Evolutionary conservation across 805 yeast genomes (phyloP), one percentile per base, ranked within the genome.

Genomic region (Sugiyamaella americana): DNA sequence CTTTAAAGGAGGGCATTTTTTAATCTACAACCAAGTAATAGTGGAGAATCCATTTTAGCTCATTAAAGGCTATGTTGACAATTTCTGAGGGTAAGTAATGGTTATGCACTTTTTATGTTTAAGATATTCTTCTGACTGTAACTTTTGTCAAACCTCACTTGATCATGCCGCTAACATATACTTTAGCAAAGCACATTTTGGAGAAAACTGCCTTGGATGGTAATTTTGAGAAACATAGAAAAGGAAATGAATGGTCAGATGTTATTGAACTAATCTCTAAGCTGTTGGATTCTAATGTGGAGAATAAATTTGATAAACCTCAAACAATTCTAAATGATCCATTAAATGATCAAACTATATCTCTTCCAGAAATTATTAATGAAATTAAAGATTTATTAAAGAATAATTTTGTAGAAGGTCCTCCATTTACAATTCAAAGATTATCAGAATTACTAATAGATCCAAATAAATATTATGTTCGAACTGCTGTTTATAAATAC

Each of bases 341-440:
- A 16, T 37, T 58, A 16, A 57, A 58, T 2, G 50, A 48, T 8
- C 46, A 41, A 5, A 17, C 43, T 3, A 26, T 32, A 13, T 48
- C 55, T 13, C 42, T 52, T 11, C 46, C 32, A 3, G 54, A 50
- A 11, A 20, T 51, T 19, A 34, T 30, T 2, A 34, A 32, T 17
- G 43, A 37, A 6, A 30, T 51, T n/a, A 40, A 51, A 29, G 30
- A 24, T 10, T 16, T 32, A 21, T 38, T 58, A 11, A 24, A 32
- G 11, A 50, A 41, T n/a, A 37, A 51, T 18, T 62, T 62, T 44
- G 40, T 51, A 11, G 49, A 44, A 6, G 47, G 44, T n/a, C 69
- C 72, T 5, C 72, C 72, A 1, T 67, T 61, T 48, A 66, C 71
- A 5, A 36, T 68, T 5, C 70, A 67, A 50, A 53, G 72, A 20